These are phyloP conservation scores for Aureoboletus auriporus DNA, from an alignment of 768 basidiomycete genomes.

Conservation along the genomic window DNA sequence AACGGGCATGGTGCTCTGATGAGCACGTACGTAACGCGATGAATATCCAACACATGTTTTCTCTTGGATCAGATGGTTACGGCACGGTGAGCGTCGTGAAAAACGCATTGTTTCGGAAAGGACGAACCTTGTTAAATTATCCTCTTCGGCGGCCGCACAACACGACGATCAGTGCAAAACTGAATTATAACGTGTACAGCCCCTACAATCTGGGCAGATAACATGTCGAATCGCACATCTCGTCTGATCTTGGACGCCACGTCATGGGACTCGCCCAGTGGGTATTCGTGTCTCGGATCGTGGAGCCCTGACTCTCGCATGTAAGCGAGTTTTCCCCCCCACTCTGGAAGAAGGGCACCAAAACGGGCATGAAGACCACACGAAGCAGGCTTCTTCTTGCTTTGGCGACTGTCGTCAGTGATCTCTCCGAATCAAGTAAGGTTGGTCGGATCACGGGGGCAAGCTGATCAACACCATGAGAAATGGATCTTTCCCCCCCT, in stretches of 20 bases:
- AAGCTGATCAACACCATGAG: slow-evolving; percentile 14
- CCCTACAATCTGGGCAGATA: neutral
- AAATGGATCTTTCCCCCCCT: slow-evolving; percentile 20
- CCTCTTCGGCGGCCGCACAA: neutral
- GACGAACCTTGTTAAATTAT: neutral
- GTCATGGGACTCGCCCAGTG: slow-evolving; percentile 5
- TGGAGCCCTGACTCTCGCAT: neutral
- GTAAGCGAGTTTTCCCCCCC: slow-evolving; percentile 1
- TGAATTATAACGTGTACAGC: neutral
- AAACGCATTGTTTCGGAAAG: neutral
- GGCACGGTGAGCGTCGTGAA: neutral
- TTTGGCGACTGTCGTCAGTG: neutral
- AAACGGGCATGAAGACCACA: slow-evolving; percentile 19
- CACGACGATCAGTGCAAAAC: neutral
- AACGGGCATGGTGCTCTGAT: too few species aligned
- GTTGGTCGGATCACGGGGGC: neutral
- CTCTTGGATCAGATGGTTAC: neutral
- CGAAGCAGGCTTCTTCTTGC: slow-evolving; percentile 30
- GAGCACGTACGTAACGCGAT: neutral
- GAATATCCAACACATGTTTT: neutral
- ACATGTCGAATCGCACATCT: neutral
- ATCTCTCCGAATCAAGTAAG: neutral
- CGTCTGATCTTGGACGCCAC: neutral
- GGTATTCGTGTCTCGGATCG: neutral
- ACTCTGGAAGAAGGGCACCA: slow-evolving; percentile 28